A percentile compares a stretch with the other conserved stretches of the same genome.
phyloP scores from a whole-genome alignment of 208 protist species.

The Trypanosomatidae sp. region DNA sequence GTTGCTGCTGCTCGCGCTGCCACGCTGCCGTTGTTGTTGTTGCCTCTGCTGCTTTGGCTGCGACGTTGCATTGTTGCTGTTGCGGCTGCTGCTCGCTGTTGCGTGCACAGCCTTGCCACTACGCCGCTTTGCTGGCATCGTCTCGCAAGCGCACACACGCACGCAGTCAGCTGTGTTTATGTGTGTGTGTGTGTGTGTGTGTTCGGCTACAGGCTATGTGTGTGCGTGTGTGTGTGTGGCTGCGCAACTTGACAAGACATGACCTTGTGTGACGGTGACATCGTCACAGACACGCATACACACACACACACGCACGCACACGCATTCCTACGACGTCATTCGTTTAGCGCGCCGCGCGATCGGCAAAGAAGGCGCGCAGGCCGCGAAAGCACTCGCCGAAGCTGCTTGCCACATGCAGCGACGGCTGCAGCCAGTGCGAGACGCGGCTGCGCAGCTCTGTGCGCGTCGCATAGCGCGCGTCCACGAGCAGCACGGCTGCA shows the following conservation, averaged over 20 bases:
- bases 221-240: slow-evolving; percentile 1
- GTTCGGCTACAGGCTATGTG: too few species aligned
- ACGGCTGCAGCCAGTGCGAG: slow-evolving; percentile 55
- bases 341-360: not conserved
- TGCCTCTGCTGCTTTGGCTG: not conserved
- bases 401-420: slow-evolving; percentile 11
- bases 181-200: not conserved
- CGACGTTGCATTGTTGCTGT: not conserved
- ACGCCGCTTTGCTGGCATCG: too few species aligned
- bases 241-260: not conserved
- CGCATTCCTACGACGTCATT: not conserved
- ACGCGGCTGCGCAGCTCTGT: slow-evolving; percentile 25
- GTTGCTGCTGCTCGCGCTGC: not conserved
- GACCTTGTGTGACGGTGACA: not conserved
- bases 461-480: slow-evolving; percentile 74
- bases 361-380: slow-evolving; percentile 49
- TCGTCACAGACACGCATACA: not conserved
- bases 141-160: too few species aligned
- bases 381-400: slow-evolving; percentile 68
- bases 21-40: not conserved
- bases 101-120: not conserved
- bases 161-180: slow-evolving; percentile 1
- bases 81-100: not conserved
- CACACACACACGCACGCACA: not conserved
- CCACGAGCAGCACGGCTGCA: slow-evolving; percentile 88